phyloP scores from a whole-genome alignment of 2,329 filamentous ascomycete genomes.

The Neonectria faginata region DNA sequence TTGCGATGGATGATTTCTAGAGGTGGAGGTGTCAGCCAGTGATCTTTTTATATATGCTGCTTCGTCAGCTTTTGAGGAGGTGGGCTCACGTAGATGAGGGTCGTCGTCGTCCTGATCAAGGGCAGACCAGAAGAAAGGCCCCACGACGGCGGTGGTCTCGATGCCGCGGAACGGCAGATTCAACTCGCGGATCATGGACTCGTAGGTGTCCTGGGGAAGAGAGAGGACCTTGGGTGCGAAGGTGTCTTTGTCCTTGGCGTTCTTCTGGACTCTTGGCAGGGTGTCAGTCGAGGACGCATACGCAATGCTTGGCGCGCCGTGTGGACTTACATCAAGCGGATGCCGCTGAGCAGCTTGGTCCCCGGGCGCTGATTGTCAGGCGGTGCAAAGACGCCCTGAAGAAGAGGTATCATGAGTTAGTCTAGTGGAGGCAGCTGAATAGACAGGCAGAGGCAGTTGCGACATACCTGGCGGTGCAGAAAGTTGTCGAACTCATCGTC shows the following conservation, averaged over 20 bases:
- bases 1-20: constrained; percentile 72
- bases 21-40: not conserved
- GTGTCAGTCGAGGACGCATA: not conserved
- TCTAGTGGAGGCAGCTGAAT: constrained; percentile 1
- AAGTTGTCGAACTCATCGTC: constrained; percentile 70
- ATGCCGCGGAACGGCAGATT: constrained; percentile 68
- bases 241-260: constrained; percentile 68
- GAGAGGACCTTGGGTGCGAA: constrained; percentile 68
- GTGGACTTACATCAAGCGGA: constrained; percentile 64
- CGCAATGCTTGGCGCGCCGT: too few relatives aligned
- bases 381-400: constrained; percentile 67
- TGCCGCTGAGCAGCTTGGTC: constrained; percentile 61
- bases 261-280: constrained; percentile 62
- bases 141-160: constrained; percentile 69
- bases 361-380: constrained; percentile 55
- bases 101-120: constrained; percentile 68
- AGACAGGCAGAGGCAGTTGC: not conserved
- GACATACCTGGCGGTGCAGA: constrained; percentile 60
- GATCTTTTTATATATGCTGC: not conserved
- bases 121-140: constrained; percentile 72
- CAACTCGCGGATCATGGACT: constrained; percentile 66
- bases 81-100: constrained; percentile 65
- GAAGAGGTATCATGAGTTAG: constrained; percentile 16
- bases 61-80: not conserved
- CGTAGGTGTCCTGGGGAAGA: constrained; percentile 62